Base-by-base conservation (phyloP, 257 asterid species). In the Eustoma russellianum region DNA sequence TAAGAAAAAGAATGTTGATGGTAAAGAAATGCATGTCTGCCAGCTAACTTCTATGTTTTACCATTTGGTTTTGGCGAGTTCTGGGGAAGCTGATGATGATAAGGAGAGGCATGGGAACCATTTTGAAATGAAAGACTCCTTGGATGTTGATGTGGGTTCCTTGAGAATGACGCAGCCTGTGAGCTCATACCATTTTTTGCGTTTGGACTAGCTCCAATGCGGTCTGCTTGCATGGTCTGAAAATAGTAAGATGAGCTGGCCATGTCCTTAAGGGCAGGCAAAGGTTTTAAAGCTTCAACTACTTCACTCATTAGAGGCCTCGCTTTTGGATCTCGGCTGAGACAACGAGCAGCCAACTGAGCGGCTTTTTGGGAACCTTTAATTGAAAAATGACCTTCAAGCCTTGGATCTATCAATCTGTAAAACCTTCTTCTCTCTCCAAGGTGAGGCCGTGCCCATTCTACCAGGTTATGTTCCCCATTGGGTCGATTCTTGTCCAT, bases 321-420 rank as follows among this genome's bases (percentile, higher is more conserved):
- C 46, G 65, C 74, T 71, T 84, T 91, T 24, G 98, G 66, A 44
- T 91, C 96, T 14, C 98, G 77, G 63, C 86, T 77, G 9, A 87
- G 92, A 75, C 96, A 91, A 43, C 75, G 85, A 24, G 94, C 95
- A 13, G 96, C 96, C 72, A 87, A 58, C 35, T 87, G 94, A 24
- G 94, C 98, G 19, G 96, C 98, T 65, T 84, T 87, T 61, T 82
- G 95, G 50, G 98, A 94, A 56, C 96, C 98, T 72, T 79, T 91
- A 24, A 91, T 74, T 0, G 98, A 91, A 52, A 84, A 91, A 71
- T 84, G 96, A 13, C 95, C 98, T 67, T 91, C 95, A 0, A 91
- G 95, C 16, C 86, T 84, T 24, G 98, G 96, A 66, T 91, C 98
- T 75, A 91, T 82, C 64, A 91, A 34, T 34, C 88, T 84, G 46